These are phyloP conservation scores for Volvox carteri DNA, from an alignment of 163 green algal species.

Conservation along the genomic window DNA sequence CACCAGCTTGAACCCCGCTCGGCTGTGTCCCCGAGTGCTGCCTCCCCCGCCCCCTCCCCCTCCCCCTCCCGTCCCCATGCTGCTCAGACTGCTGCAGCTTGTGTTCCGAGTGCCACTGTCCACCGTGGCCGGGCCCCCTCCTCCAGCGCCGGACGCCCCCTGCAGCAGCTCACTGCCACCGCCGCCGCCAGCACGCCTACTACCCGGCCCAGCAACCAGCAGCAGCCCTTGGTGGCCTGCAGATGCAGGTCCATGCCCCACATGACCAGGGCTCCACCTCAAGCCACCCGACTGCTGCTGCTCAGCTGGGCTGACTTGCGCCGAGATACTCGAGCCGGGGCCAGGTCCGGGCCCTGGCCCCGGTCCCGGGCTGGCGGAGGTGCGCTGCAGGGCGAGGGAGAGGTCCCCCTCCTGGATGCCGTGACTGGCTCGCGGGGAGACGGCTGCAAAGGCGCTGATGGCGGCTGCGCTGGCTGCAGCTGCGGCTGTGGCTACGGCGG, in stretches of 20 bases:
- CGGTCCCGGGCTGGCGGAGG: neutral
- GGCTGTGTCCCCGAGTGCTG: conserved; percentile 9
- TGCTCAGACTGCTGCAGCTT: conserved; percentile 48
- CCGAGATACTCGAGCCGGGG: neutral
- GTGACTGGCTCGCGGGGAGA: neutral
- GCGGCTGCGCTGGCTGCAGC: neutral
- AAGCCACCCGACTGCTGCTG: neutral
- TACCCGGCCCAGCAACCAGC: too few species aligned
- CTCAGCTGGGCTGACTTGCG: neutral
- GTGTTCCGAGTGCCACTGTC: neutral
- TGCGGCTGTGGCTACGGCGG: neutral
- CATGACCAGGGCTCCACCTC: neutral
- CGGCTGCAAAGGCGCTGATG: neutral
- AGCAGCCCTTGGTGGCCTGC: too few species aligned
- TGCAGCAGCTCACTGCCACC: too few species aligned
- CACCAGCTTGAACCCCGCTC: conserved; percentile 50
- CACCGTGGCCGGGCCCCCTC: neutral
- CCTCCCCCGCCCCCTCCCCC: neutral
- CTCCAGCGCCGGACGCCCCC: neutral
- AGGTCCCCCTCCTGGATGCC: too few species aligned
- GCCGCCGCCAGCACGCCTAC: too few species aligned
- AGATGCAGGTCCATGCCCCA: too few species aligned
- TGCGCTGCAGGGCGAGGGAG: neutral
- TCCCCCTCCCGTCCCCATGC: neutral
- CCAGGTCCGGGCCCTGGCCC: neutral